Conservation (phyloP, 148 eudicot species). For the Silene conica region DNA sequence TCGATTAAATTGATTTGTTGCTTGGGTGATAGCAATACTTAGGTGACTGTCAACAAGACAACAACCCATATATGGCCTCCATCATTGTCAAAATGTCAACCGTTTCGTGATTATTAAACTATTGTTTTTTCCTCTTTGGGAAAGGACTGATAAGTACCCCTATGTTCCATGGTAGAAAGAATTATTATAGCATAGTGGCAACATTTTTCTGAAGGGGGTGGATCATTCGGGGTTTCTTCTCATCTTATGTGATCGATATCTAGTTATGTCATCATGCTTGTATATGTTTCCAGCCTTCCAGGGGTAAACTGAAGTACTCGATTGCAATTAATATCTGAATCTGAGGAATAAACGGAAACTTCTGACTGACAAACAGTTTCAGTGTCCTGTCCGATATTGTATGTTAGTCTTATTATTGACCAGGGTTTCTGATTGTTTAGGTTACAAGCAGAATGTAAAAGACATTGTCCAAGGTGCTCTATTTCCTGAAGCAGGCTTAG, state of each 20-base stretch:
- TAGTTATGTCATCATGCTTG: not conserved
- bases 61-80: not conserved
- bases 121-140: not conserved
- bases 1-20: no score
- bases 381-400: not conserved
- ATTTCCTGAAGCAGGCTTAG: slow-evolving; percentile 81
- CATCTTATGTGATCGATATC: not conserved
- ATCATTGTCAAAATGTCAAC: not conserved
- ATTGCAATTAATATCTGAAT: not conserved
- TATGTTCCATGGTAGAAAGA: not conserved
- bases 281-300: not conserved
- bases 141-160: not conserved
- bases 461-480: slow-evolving; percentile 86
- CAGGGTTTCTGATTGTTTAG: no score
- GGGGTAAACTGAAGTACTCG: not conserved
- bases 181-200: slow-evolving; percentile 2
- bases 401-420: no score
- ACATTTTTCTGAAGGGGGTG: not conserved
- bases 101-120: not conserved
- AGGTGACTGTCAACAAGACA: slow-evolving; percentile 8
- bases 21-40: slow-evolving; percentile 1
- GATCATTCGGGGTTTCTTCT: not conserved
- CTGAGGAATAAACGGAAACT: not conserved
- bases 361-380: not conserved
- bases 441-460: slow-evolving; percentile 60